Base-by-base conservation (phyloP, 306 rosid species). In the Arachis hypogaea region DNA sequence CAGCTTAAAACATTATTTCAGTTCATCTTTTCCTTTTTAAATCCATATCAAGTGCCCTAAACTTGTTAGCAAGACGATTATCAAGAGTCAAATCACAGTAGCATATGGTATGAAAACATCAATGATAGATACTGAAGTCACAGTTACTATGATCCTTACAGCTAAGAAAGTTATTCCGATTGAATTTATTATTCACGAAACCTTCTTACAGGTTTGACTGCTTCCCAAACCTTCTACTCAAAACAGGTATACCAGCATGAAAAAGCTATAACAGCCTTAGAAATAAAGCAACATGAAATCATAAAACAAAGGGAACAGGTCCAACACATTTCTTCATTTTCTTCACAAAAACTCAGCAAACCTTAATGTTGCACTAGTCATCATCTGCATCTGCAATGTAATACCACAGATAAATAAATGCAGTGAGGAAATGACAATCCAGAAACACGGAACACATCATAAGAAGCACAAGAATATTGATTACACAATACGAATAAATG, bases 341-440 rank as follows among this genome's bases (percentile, higher is more conserved):
- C 77, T 64, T 71, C 58, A 49, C 63, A 49, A 65, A 58, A 57
- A 56, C 52, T 66, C 78, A 18, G 69, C 80, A 60, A 63, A 68
- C 76, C 79, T 46, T 63, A 36, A 66, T 45, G 50, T 29, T 29
- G 54, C 60, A 73, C 77, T 81, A 86, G 7, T 82, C 88, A 8
- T 90, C 93, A 59, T 87, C 96, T 80, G 60, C 92, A 60, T 86
- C 93, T 88, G 90, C 78, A 77, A 71, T 57, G 74, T 54, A 7
- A 68, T 38, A 72, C 38, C 33, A 58, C 11, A 77, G 11, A 77
- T 58, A 79, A 74, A 71, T 71, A 70, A 62, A 68, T 6, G 11
- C 36, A 40, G 11, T 28, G 40, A 68, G 44, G 6, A 65, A 54
- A 70, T 49, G 43, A 42, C 59, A 79, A 30, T 22, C 69, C 55